A percentile compares a stretch with the other conserved stretches of the same genome.
These are phyloP conservation scores for Blastobotrys terrestris DNA, from an alignment of 805 yeast species.

Conservation along the genomic window DNA sequence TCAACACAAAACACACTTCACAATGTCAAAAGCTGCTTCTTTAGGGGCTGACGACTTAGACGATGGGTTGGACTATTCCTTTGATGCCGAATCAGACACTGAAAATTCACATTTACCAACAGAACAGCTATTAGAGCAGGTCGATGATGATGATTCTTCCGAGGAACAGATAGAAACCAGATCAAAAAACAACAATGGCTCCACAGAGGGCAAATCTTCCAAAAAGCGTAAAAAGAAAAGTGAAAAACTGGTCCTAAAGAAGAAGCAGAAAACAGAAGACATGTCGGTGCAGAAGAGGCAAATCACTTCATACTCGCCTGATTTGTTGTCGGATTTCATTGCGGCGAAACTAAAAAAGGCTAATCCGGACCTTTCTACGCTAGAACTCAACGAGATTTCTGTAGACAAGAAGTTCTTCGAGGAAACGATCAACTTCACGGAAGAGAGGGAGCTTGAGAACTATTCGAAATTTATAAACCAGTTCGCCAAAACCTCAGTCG, in stretches of 20 bases:
- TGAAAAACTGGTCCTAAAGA: constrained; percentile 32
- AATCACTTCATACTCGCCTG: constrained; percentile 51
- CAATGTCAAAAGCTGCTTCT: neutral
- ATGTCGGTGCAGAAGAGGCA: constrained; percentile 52
- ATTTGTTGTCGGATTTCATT: constrained; percentile 59
- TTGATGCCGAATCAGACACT: constrained; percentile 37
- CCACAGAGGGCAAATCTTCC: constrained; percentile 17
- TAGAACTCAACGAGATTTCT: constrained; percentile 67
- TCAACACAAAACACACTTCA: neutral
- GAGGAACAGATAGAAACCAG: constrained; percentile 19
- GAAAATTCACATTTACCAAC: constrained; percentile 19
- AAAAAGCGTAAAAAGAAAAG: constrained; percentile 11
- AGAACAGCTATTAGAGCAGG: constrained; percentile 28
- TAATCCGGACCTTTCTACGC: constrained; percentile 61
- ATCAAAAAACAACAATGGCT: neutral
- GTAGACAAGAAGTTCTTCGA: constrained; percentile 51
- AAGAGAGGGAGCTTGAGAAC: constrained; percentile 49
- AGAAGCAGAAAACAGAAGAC: constrained; percentile 58
- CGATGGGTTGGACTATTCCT: constrained; percentile 64
- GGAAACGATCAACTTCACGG: constrained; percentile 54
- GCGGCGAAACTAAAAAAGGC: constrained; percentile 53
- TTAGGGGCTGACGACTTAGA: constrained; percentile 62
- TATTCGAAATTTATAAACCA: constrained; percentile 40
- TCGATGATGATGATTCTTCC: constrained; percentile 18
- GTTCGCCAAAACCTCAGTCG: constrained; percentile 7